Percentiles rank a stretch among this genome's conserved stretches.
Evolutionary conservation across 352 stramenopile genomes (phyloP).

Genomic region (Hyaloperonospora arabidopsidis): DNA sequence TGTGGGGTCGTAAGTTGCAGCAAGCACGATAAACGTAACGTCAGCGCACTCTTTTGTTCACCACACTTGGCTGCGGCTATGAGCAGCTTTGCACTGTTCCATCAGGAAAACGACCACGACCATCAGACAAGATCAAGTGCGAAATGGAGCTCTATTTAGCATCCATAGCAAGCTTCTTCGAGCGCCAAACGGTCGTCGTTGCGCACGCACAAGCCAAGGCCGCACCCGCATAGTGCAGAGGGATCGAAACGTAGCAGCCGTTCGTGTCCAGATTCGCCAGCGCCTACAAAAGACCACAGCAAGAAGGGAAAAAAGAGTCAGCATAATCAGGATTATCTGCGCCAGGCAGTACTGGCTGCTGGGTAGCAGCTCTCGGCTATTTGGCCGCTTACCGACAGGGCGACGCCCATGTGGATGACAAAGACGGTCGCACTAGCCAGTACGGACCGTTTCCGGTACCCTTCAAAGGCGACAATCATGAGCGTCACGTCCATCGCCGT

Average conservation of each 20-base stretch:
- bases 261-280: slow-evolving; percentile 72
- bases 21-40: neutral
- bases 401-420: slow-evolving; percentile 66
- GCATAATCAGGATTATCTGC: neutral
- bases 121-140: too few relatives aligned
- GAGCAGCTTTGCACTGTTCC: too few relatives aligned
- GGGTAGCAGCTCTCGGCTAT: too few relatives aligned
- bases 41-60: too few relatives aligned
- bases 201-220: slow-evolving; percentile 40
- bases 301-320: neutral
- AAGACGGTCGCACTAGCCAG: slow-evolving; percentile 44
- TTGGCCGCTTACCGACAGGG: slow-evolving; percentile 40
- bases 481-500: slow-evolving; percentile 71
- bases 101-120: too few relatives aligned
- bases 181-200: slow-evolving; percentile 36
- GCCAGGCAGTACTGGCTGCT: too few relatives aligned
- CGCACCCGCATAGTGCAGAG: slow-evolving; percentile 62
- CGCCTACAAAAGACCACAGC: slow-evolving; percentile 20
- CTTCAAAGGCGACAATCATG: slow-evolving; percentile 79
- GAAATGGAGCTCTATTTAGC: slow-evolving; percentile 15
- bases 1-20: neutral
- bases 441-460: slow-evolving; percentile 57
- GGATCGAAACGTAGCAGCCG: slow-evolving; percentile 70
- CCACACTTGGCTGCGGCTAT: too few relatives aligned
- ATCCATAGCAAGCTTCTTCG: slow-evolving; percentile 27